Conservation (phyloP, 306 rosid species). For the Dryas alaskensis region DNA sequence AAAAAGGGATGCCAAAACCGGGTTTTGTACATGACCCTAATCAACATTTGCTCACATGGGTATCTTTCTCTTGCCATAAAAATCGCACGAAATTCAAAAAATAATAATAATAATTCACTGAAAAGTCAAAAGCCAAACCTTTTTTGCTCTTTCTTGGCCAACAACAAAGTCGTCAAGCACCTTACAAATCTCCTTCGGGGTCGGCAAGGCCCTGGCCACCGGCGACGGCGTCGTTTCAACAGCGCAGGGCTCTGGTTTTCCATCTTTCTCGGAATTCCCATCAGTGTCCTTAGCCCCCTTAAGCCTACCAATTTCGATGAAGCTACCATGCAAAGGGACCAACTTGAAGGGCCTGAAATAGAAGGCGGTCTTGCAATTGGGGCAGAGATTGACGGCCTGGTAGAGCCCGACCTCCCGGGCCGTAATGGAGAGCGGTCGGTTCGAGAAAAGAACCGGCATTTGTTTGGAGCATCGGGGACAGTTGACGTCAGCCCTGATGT, state of each 20-base stretch:
- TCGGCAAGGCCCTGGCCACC: constrained; percentile 33
- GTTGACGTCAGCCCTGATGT: constrained; percentile 51
- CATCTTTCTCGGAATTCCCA: constrained; percentile 11
- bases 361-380: constrained; percentile 59
- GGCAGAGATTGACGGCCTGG: constrained; percentile 66
- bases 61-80: neutral
- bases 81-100: neutral
- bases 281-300: constrained; percentile 28
- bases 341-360: constrained; percentile 63
- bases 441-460: constrained; percentile 62
- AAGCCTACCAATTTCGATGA: constrained; percentile 58
- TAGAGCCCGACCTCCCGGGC: constrained; percentile 43
- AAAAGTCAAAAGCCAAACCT: constrained; percentile 29
- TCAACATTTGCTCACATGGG: too few relatives aligned
- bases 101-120: too few relatives aligned
- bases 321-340: constrained; percentile 57
- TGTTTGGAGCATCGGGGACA: constrained; percentile 57
- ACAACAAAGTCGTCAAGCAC: constrained; percentile 49
- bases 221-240: neutral
- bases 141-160: constrained; percentile 64
- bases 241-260: neutral
- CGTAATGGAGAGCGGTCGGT: constrained; percentile 59
- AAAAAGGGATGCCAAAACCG: too few relatives aligned
- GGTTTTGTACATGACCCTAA: too few relatives aligned
- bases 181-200: constrained; percentile 54